Conservation (phyloP, 1,284 basidiomycete species). For the Cryptococcus sp. region DNA sequence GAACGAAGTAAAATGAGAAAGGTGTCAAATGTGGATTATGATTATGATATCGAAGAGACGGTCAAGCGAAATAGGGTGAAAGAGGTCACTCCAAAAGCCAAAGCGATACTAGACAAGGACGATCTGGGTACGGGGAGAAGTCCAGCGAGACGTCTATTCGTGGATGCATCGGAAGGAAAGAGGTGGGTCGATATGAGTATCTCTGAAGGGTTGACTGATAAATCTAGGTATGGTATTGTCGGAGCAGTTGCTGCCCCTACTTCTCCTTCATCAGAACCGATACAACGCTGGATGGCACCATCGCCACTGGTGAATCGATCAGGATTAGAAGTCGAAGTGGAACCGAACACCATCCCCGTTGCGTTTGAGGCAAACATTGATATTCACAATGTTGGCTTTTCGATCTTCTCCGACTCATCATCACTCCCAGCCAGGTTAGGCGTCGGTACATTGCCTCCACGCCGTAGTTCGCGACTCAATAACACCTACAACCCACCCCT, state of each 20-base stretch:
- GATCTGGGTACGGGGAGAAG: conserved; percentile 26
- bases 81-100: conserved; percentile 18
- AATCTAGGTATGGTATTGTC: conserved; percentile 10
- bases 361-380: conserved; percentile 8
- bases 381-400: conserved; percentile 28
- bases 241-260: conserved; percentile 7
- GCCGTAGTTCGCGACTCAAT: neutral
- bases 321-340: too few species aligned
- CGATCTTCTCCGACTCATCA: conserved; percentile 12
- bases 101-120: conserved; percentile 19
- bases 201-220: neutral
- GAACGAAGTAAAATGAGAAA: conserved; percentile 7
- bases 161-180: conserved; percentile 2
- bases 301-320: conserved; percentile 11
- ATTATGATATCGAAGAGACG: neutral
- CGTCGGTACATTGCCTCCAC: conserved; percentile 1
- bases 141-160: conserved; percentile 30
- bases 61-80: neutral
- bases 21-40: conserved; percentile 6
- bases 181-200: conserved; percentile 4
- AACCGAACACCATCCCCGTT: neutral
- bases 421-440: neutral
- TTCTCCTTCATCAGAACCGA: neutral
- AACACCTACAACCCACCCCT: neutral
- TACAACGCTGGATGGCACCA: conserved; percentile 12